Percentiles rank a stretch among this genome's conserved stretches.
Evolutionary conservation across 345 rosid species (phyloP).

Genomic region (Populus simonii): DNA sequence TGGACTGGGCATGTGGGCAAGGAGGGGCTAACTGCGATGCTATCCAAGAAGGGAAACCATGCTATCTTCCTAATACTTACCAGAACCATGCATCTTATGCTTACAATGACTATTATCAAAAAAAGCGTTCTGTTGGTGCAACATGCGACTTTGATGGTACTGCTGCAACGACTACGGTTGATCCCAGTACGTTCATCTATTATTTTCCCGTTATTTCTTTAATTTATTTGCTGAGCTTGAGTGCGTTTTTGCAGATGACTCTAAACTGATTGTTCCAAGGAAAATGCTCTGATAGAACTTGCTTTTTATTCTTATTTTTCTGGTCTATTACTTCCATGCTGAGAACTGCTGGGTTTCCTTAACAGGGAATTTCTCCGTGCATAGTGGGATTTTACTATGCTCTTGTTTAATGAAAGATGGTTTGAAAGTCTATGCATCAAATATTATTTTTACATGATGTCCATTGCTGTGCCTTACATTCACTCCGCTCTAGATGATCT

Average conservation of each 20-base stretch:
- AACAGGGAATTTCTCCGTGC: background rate
- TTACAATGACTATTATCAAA: slow-evolving; percentile 83
- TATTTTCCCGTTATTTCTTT: slow-evolving; percentile 4
- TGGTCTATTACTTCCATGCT: background rate
- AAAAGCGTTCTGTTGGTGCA: slow-evolving; percentile 68
- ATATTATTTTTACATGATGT: background rate
- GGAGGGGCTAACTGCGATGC: slow-evolving; percentile 77
- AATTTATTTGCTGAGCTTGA: slow-evolving; percentile 1
- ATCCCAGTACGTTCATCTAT: slow-evolving; percentile 70
- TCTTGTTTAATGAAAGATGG: background rate
- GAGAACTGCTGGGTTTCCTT: background rate
- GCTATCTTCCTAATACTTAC: slow-evolving; percentile 58
- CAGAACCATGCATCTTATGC: slow-evolving; percentile 88
- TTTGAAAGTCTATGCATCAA: background rate
- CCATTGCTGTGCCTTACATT: background rate
- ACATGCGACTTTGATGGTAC: slow-evolving; percentile 87
- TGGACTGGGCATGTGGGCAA: slow-evolving; percentile 97
- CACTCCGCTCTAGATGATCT: background rate
- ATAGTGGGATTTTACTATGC: background rate
- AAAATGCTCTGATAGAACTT: too few relatives aligned
- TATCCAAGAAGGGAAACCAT: slow-evolving; percentile 65
- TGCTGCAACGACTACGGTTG: slow-evolving; percentile 49
- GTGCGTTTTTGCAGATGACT: background rate
- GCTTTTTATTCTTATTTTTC: background rate
- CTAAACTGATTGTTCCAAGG: background rate